Evolutionary conservation across 129 eudicot genomes (phyloP), one percentile per base, ranked within the genome.

Genomic region (Flaveria ramosissima): DNA sequence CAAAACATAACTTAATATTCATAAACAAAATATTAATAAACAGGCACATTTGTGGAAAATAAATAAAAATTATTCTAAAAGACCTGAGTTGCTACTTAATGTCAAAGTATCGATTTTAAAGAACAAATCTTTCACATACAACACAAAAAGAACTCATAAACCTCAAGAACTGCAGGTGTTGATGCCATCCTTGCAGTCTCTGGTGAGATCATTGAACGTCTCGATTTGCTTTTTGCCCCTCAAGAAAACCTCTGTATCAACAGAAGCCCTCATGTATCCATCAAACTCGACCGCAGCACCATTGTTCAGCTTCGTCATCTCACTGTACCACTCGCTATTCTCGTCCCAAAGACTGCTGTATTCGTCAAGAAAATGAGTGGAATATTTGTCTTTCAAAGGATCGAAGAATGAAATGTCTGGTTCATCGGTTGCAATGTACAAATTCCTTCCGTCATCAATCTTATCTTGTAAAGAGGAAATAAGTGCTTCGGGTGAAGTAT

Each of bases 161-260:
- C 93, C 69, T 52, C 76, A 75, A 30, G 85, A 71, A 70, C 80
- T 86, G 90, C 98, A 93, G 4, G 97, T 88, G 77, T 90, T 87
- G 45, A 93, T 77, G 10, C 98, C 98, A 83, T 93, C 97, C 86
- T 90, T 93, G 81, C 98, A 93, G 75, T 93, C 95, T 68, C 81
- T 80, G 0, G 98, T 90, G 63, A 93, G 95, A 55, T 93, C 98
- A 62, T 90, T 90, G 75, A 90, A 93, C 53, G 98, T 93, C 82
- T 93, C 98, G 32, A 93, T 81, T 81, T 93, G 97, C 91, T 81
- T 90, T 70, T 93, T 93, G 0, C 97, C 98, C 88, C 95, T 87
- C 82, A 93, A 84, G 91, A 90, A 93, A 74, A 93, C 98, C 85
- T 93, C 98, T 2, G 95, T 90, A 67, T 93, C 98, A 62, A 93